A percentile compares a stretch with the other conserved stretches of the same genome.
These are phyloP conservation scores for Crassisporium funariophilum DNA, from an alignment of 768 basidiomycete species.

Conservation along the genomic window DNA sequence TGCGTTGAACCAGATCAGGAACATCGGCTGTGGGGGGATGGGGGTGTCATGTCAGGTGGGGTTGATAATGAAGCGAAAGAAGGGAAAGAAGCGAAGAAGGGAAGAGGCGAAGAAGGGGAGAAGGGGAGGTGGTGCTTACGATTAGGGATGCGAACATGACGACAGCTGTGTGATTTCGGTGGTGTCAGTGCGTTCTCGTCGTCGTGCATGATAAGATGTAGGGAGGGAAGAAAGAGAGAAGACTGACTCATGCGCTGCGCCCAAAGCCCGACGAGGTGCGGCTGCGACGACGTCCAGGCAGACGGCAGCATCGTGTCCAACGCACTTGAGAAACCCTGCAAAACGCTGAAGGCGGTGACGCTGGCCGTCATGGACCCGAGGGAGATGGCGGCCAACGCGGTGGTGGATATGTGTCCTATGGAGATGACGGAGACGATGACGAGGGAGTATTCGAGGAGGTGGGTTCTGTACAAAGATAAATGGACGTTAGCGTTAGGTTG, in stretches of 20 bases:
- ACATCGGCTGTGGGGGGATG: slow-evolving; percentile 45
- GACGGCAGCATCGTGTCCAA: slow-evolving; percentile 93
- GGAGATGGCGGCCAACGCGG: slow-evolving; percentile 82
- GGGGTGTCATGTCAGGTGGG: slow-evolving; percentile 33
- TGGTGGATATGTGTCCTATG: slow-evolving; percentile 90
- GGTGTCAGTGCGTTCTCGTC: neutral
- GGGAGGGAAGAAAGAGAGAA: slow-evolving; percentile 3
- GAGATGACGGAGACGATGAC: slow-evolving; percentile 82
- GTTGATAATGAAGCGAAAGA: neutral
- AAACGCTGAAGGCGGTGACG: slow-evolving; percentile 75
- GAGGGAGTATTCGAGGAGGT: slow-evolving; percentile 84
- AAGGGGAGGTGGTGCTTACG: too few species aligned
- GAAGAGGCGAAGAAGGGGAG: too few species aligned
- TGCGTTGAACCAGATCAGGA: slow-evolving; percentile 78
- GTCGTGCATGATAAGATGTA: neutral
- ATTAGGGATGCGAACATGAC: slow-evolving; percentile 59
- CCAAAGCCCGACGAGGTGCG: slow-evolving; percentile 88
- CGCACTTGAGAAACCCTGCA: slow-evolving; percentile 81
- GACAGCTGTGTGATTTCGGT: slow-evolving; percentile 45
- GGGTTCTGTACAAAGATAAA: slow-evolving; percentile 51
- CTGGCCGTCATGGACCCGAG: slow-evolving; percentile 75
- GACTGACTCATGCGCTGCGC: slow-evolving; percentile 80
- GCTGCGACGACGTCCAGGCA: slow-evolving; percentile 90
- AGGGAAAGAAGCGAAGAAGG: slow-evolving; percentile 16
- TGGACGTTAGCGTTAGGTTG: neutral